Base-by-base conservation (phyloP, 2,329 filamentous ascomycete species). In the Fusarium kyushuense region DNA sequence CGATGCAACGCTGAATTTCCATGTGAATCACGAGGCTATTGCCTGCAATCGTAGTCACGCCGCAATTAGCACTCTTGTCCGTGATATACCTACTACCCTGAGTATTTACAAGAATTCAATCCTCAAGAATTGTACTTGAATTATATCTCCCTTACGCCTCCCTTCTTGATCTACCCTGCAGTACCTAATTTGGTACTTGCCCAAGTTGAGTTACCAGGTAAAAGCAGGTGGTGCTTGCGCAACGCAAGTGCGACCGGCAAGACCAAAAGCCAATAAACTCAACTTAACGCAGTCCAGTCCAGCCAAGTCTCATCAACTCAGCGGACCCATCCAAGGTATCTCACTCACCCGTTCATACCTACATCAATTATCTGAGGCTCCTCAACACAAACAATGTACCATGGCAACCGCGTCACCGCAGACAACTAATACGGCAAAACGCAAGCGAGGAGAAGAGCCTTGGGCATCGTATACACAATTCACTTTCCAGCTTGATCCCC, bases 401-500 rank as follows among this genome's bases (percentile, higher is more conserved):
- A 74, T 74, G 72, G 53, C 69, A 14, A 54, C 72, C 42, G 46
- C 71, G 41, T 70, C 71, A 54, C 82, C 17, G 12, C 47, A 51
- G 27, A 29, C 47, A 27, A 51, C 17, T 25, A 69, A 58, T 42
- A 83, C 83, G 19, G 81, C 82, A 14, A 85, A 85, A 74, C 80
- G 83, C 55, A 85, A 84, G 71, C 79, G 82, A 38, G 79, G 76
- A 66, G 76, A 81, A 21, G 76, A 80, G 14, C 64, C 69, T 19
- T 75, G 71, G 56, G 52, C 74, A 40, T 74, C 78, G 13, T 78
- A 79, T n/a, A 65, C 77, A 57, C 74, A 78, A 47, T 86, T 86
- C 74, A 82, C 83, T 2, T 87, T 87, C 69, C 80, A 84, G 57
- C 85, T 86, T 65, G 81, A 84, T 55, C 67, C 64, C 41, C 27